Evolutionary conservation across 2,329 filamentous ascomycete genomes (phyloP).

Genomic region (Cladosporium sp.): DNA sequence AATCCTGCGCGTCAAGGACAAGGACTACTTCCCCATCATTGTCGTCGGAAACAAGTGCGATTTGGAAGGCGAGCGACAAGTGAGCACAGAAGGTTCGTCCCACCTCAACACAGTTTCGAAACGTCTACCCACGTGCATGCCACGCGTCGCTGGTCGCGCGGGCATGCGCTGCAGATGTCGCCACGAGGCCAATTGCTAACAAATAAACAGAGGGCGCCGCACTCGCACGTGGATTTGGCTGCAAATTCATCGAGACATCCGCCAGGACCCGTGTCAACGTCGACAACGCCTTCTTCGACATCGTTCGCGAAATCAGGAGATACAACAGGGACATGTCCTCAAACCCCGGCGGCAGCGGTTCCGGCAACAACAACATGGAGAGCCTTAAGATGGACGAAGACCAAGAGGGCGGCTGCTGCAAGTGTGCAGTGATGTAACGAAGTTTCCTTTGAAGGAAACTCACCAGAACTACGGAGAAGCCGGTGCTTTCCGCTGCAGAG

Average conservation of each 20-base stretch:
- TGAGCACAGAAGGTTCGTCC: constrained; percentile 79
- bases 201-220: constrained; percentile 72
- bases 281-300: constrained; percentile 97
- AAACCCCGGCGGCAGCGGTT: constrained; percentile 64
- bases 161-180: constrained; percentile 13
- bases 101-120: not conserved
- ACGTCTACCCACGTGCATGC: constrained; percentile 15
- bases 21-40: constrained; percentile 99
- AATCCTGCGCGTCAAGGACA: constrained; percentile 97
- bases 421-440: constrained; percentile 78
- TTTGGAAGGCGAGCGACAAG: constrained; percentile 86
- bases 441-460: not conserved
- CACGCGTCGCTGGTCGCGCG: constrained; percentile 17
- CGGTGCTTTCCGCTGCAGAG: not conserved
- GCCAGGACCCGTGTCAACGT: constrained; percentile 98
- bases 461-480: not conserved
- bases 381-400: constrained; percentile 74
- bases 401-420: constrained; percentile 67
- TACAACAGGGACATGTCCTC: constrained; percentile 98
- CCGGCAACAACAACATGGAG: constrained; percentile 49
- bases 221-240: constrained; percentile 80
- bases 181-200: constrained; percentile 12
- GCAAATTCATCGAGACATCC: constrained; percentile 99
- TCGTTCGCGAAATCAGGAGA: constrained; percentile 93
- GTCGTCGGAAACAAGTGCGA: constrained; percentile 99